phyloP scores from a whole-genome alignment of 495 filamentous ascomycete genomes.

The Coniosporium apollinis region DNA sequence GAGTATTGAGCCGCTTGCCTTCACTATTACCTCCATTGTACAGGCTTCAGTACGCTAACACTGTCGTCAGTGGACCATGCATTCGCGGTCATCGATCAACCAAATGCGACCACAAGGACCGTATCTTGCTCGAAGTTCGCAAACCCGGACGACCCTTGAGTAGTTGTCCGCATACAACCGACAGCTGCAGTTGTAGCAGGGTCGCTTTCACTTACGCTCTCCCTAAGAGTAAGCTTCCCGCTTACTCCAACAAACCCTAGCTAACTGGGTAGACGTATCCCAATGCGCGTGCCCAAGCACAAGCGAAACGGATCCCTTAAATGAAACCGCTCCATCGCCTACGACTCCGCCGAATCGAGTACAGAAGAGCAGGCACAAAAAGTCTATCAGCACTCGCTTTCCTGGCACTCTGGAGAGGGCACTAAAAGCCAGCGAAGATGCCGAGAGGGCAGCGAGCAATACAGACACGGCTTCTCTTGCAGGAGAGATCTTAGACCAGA shows the following conservation, averaged over 20 bases:
- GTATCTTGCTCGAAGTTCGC: conserved; percentile 2
- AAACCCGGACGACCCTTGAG: conserved; percentile 4
- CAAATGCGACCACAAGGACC: conserved; percentile 3
- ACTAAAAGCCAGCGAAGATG: too few relatives aligned
- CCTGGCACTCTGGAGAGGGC: too few relatives aligned
- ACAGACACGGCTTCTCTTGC: too few relatives aligned
- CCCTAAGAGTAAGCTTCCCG: not conserved
- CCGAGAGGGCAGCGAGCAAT: too few relatives aligned
- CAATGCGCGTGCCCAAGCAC: not conserved
- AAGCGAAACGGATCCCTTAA: not conserved
- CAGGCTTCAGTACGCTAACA: not conserved
- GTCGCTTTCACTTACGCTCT: conserved; percentile 1
- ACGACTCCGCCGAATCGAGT: not conserved
- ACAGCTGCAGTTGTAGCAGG: not conserved
- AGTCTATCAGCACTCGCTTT: not conserved
- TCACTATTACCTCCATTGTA: not conserved
- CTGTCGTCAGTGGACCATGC: not conserved
- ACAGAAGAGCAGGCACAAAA: conserved; percentile 1
- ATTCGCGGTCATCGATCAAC: conserved; percentile 4
- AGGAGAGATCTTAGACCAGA: too few relatives aligned
- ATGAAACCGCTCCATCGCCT: not conserved
- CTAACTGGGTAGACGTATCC: not conserved
- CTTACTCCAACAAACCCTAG: not conserved
- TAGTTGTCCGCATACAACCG: conserved; percentile 2
- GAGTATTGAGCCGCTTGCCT: not conserved